phyloP scores from a whole-genome alignment of 2,329 filamentous ascomycete genomes.

The Cytospora leucostoma region DNA sequence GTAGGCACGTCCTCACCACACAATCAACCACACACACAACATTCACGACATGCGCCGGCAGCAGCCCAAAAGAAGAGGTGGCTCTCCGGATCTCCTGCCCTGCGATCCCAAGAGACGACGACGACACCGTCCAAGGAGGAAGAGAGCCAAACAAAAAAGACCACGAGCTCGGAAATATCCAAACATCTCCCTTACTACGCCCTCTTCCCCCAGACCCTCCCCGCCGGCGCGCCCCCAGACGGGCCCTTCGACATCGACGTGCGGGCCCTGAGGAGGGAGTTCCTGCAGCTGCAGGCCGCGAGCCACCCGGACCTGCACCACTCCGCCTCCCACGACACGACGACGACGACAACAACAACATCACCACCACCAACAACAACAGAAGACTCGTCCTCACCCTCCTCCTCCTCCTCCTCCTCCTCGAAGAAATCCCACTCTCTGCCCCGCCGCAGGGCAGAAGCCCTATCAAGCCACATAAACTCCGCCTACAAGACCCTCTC shows the following conservation, averaged over 20 bases:
- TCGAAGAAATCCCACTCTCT: slow-evolving; percentile 19
- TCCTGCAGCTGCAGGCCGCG: slow-evolving; percentile 77
- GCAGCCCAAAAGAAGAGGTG: slow-evolving; percentile 7
- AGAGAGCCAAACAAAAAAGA: background rate
- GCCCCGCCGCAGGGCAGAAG: slow-evolving; percentile 62
- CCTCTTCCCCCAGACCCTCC: slow-evolving; percentile 81
- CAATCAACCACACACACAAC: background rate
- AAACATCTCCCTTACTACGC: slow-evolving; percentile 62
- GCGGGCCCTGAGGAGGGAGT: slow-evolving; percentile 74
- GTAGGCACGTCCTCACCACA: background rate
- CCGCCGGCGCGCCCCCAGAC: slow-evolving; percentile 72
- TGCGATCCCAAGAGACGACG: slow-evolving; percentile 1
- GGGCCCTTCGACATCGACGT: slow-evolving; percentile 76
- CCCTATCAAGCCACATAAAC: slow-evolving; percentile 81
- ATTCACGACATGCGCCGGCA: background rate
- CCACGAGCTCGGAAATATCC: background rate
- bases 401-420: slow-evolving; percentile 17
- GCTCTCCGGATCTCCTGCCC: slow-evolving; percentile 12
- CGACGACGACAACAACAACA: background rate
- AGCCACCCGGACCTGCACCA: slow-evolving; percentile 72
- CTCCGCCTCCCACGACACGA: slow-evolving; percentile 27
- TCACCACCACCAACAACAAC: background rate
- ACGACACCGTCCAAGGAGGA: background rate
- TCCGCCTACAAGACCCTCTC: slow-evolving; percentile 85
- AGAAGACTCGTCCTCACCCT: slow-evolving; percentile 6